Evolutionary conservation across 306 rosid species (phyloP).

Genomic region (Lagenaria siceraria): DNA sequence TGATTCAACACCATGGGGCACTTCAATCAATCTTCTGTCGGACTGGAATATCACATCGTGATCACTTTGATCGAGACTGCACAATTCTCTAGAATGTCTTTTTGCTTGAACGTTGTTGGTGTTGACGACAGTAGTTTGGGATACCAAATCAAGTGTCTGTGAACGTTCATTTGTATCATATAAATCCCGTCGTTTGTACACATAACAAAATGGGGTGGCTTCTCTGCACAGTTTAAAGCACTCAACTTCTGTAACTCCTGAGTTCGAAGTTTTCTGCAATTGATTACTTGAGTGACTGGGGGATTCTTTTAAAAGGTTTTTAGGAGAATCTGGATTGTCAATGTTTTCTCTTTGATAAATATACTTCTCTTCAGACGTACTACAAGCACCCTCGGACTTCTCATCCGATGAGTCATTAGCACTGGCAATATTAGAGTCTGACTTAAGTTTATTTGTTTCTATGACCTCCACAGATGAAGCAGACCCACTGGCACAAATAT

Average conservation of each 20-base stretch:
- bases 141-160: neutral
- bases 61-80: neutral
- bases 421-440: neutral
- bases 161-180: neutral
- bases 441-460: neutral
- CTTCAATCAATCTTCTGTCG: neutral
- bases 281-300: neutral
- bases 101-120: neutral
- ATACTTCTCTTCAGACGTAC: neutral
- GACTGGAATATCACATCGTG: neutral
- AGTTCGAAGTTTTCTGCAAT: neutral
- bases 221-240: neutral
- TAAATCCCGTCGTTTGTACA: neutral
- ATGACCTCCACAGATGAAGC: neutral
- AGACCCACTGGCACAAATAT: neutral
- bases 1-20: neutral
- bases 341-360: neutral
- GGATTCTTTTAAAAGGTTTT: neutral
- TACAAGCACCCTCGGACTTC: neutral
- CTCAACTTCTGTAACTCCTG: neutral
- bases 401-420: neutral
- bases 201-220: neutral
- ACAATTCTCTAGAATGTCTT: neutral
- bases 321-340: neutral
- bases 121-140: neutral